Percentiles rank a stretch among this genome's conserved stretches.
Evolutionary conservation across 2,329 filamentous ascomycete species (phyloP).

Genomic region (Neophaeococcomyces mojaviensis): DNA sequence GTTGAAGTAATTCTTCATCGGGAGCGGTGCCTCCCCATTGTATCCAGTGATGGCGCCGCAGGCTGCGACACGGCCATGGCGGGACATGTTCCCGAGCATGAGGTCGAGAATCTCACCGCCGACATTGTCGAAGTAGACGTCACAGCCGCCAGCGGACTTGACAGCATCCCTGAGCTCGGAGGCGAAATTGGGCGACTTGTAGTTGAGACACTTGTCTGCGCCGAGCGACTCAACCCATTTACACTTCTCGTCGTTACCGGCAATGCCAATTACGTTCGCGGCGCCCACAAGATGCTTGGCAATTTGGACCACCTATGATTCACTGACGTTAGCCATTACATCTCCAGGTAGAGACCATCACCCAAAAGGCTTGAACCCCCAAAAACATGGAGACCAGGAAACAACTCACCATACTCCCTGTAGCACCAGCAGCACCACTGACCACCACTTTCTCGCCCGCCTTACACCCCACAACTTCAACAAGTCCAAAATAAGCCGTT

Average conservation of each 20-base stretch:
- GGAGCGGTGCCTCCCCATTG: conserved; percentile 19
- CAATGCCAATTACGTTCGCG: conserved; percentile 55
- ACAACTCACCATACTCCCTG: conserved; percentile 54
- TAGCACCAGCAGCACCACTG: conserved; percentile 69
- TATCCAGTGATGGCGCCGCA: conserved; percentile 53
- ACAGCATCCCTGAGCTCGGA: conserved; percentile 25
- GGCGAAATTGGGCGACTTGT: conserved; percentile 57
- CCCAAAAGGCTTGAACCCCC: no score
- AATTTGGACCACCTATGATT: conserved; percentile 16
- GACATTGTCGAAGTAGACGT: conserved; percentile 64
- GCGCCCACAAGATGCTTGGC: conserved; percentile 55
- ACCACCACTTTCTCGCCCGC: conserved; percentile 68
- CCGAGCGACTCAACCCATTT: conserved; percentile 59
- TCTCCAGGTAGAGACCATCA: no score
- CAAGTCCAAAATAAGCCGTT: conserved; percentile 69
- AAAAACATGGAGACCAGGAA: conserved; percentile 53
- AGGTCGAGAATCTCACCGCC: conserved; percentile 19
- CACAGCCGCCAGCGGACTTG: conserved; percentile 35
- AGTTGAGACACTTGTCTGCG: conserved; percentile 55
- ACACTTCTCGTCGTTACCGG: conserved; percentile 61
- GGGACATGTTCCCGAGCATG: conserved; percentile 16
- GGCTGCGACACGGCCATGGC: conserved; percentile 31
- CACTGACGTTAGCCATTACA: no score
- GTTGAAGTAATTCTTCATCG: conserved; percentile 37
- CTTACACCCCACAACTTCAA: conserved; percentile 59